Evolutionary conservation across 495 filamentous ascomycete genomes (phyloP).

Genomic region (Penicillium canescens): DNA sequence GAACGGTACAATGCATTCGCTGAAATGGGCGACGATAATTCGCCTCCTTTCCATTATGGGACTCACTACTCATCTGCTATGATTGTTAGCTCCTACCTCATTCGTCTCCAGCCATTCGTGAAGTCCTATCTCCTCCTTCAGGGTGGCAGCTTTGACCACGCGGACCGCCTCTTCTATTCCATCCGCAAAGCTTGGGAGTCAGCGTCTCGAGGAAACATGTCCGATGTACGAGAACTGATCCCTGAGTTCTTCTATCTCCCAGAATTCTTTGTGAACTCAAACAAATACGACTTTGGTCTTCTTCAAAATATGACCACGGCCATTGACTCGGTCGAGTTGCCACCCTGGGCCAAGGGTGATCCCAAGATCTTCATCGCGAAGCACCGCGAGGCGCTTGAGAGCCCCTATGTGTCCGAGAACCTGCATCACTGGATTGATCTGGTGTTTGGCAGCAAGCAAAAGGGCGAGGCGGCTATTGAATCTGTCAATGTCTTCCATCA

Average conservation of each 20-base stretch:
- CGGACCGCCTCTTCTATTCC: slow-evolving; percentile 93
- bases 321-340: slow-evolving; percentile 82
- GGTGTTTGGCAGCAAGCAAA: slow-evolving; percentile 93
- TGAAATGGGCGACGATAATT: slow-evolving; percentile 80
- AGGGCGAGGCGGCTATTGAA: slow-evolving; percentile 89
- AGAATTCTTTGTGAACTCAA: slow-evolving; percentile 89
- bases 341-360: slow-evolving; percentile 96
- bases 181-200: slow-evolving; percentile 90
- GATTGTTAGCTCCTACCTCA: slow-evolving; percentile 96
- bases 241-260: slow-evolving; percentile 97
- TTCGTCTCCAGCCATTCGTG: slow-evolving; percentile 92
- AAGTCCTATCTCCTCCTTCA: slow-evolving; percentile 96
- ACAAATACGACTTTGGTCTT: slow-evolving; percentile 88
- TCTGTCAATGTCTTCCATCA: slow-evolving; percentile 94
- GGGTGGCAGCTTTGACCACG: slow-evolving; percentile 94
- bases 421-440: slow-evolving; percentile 96
- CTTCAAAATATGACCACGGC: slow-evolving; percentile 75
- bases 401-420: slow-evolving; percentile 86
- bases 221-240: slow-evolving; percentile 89
- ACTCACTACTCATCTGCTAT: slow-evolving; percentile 99
- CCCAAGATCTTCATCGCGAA: slow-evolving; percentile 95
- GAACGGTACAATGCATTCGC: slow-evolving; percentile 85
- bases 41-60: slow-evolving; percentile 91
- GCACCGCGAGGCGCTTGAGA: slow-evolving; percentile 91
- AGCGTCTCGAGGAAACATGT: slow-evolving; percentile 84